These are phyloP conservation scores for Flaveria robusta DNA, from an alignment of 129 eudicot species.

Conservation along the genomic window DNA sequence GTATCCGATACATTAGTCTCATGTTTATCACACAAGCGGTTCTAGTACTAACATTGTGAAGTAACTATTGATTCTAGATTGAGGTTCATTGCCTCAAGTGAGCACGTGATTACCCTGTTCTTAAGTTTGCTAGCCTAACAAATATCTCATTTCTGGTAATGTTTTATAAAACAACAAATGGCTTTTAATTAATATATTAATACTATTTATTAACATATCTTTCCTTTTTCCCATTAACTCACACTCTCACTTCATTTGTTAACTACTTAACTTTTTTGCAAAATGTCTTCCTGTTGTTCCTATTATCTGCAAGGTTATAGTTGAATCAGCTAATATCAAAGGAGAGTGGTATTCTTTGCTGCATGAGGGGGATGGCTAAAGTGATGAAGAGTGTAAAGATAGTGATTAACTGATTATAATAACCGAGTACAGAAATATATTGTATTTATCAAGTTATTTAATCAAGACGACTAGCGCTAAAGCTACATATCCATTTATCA, in stretches of 20 bases:
- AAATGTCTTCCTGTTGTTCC: not conserved
- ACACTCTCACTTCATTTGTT: not conserved
- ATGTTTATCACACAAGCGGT: not conserved
- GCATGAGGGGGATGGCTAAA: not conserved
- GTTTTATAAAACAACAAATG: not conserved
- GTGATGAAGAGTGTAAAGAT: not conserved
- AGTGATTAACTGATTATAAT: not conserved
- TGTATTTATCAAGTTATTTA: not conserved
- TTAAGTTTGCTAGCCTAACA: not conserved
- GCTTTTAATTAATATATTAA: not conserved
- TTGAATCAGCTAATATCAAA: not conserved
- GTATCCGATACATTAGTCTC: not conserved
- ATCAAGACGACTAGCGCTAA: not conserved
- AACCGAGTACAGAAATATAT: not conserved
- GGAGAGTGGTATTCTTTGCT: not conserved
- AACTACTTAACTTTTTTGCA: not conserved
- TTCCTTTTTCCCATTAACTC: not conserved
- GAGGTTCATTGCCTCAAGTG: constrained; percentile 9
- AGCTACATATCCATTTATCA: not conserved
- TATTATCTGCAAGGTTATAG: not conserved
- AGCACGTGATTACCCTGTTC: not conserved
- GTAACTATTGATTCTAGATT: not conserved
- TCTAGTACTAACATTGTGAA: not conserved
- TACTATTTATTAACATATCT: not conserved
- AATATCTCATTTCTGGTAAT: not conserved